Percentiles rank a stretch among this genome's conserved stretches.
Evolutionary conservation across 2,329 filamentous ascomycete species (phyloP).

Genomic region (Trichophyton rubrum): DNA sequence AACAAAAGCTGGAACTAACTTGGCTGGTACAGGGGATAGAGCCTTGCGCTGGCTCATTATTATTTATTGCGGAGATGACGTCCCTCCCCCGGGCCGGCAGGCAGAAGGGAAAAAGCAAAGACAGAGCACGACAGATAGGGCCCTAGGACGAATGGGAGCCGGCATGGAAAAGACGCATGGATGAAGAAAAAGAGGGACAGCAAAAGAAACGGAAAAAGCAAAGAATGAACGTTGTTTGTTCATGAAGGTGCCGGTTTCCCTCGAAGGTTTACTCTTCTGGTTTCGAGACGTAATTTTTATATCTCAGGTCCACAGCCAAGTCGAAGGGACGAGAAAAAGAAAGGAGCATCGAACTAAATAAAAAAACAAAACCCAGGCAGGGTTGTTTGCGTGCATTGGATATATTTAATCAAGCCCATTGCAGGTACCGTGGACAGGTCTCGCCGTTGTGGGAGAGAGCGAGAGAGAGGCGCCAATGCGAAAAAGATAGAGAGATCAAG

Average conservation of each 20-base stretch:
- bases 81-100: not conserved
- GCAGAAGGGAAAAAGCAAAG: not conserved
- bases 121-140: not conserved
- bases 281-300: not conserved
- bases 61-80: no score
- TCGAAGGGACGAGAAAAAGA: not conserved
- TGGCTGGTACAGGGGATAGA: not conserved
- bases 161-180: not conserved
- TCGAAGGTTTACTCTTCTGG: not conserved
- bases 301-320: not conserved
- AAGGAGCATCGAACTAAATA: not conserved
- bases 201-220: not conserved
- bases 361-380: not conserved
- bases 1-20: not conserved
- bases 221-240: not conserved
- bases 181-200: not conserved
- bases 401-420: not conserved
- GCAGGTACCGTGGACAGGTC: not conserved
- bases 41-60: no score
- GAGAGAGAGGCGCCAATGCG: not conserved
- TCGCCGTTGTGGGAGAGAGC: not conserved
- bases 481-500: not conserved
- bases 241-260: not conserved
- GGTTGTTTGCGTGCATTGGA: not conserved
- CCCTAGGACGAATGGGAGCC: not conserved